These are phyloP conservation scores for Cyanodermella asteris DNA, from an alignment of 2,329 filamentous ascomycete genomes.

Conservation along the genomic window DNA sequence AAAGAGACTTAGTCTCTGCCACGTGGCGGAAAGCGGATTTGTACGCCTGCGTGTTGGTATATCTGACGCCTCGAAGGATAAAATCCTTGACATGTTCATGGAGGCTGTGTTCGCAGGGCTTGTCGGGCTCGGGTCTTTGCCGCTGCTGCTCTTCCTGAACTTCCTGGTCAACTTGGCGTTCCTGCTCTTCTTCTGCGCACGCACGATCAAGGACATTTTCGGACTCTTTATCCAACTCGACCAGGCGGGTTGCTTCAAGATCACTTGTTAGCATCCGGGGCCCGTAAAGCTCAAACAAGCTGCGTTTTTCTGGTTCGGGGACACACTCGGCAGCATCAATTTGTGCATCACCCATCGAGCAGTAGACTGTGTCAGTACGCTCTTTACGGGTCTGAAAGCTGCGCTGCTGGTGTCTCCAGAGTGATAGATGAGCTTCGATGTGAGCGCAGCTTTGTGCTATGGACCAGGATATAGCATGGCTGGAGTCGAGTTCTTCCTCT, in stretches of 20 bases:
- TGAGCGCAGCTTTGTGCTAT: constrained; percentile 4
- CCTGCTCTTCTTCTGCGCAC: constrained; percentile 4
- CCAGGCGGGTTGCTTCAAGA: neutral
- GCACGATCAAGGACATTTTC: neutral
- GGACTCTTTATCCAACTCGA: constrained; percentile 1
- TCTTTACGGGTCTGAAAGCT: neutral
- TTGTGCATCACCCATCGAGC: neutral
- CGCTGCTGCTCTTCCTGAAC: constrained; percentile 3
- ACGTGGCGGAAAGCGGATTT: no score
- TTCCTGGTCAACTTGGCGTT: constrained; percentile 5
- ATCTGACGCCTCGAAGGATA: neutral
- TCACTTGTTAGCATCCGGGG: constrained; percentile 1
- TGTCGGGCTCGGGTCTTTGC: constrained; percentile 1
- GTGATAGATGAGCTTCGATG: constrained; percentile 3
- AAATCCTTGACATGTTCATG: neutral
- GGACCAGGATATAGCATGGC: constrained; percentile 2
- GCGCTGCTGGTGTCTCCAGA: constrained; percentile 2
- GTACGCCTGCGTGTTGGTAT: no score
- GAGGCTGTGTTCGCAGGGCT: neutral
- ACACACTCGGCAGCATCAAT: neutral
- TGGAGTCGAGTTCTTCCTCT: neutral
- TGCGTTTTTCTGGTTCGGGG: constrained; percentile 3
- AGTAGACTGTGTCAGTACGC: no score
- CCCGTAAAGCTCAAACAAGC: constrained; percentile 4
- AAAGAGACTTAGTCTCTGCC: no score